Evolutionary conservation across 2,329 filamentous ascomycete genomes (phyloP), one percentile per base, ranked within the genome.

Genomic region (Pyricularia sp.): DNA sequence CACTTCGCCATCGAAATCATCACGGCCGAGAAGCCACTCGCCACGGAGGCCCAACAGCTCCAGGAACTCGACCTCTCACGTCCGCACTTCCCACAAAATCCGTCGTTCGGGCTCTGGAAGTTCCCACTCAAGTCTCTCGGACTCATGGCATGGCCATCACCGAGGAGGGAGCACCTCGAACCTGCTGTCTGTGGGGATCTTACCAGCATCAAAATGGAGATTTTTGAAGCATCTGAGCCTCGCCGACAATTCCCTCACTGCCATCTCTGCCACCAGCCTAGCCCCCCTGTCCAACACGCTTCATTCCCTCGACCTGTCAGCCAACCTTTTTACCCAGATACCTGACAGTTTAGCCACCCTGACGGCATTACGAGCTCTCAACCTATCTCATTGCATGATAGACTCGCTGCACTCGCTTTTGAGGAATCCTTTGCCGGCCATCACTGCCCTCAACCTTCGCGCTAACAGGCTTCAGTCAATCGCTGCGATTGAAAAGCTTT

Each of bases 361-460:
- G 66, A 92, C 91, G 24, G 88, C 91, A 31, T 83, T 99, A n/a
- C 87, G 93, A 68, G 93, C 94, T 28, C 79, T 99, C 64, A 97
- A 99, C 71, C 81, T 99, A 30, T 96, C 93, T 4, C 90, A 96
- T 71, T 97, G 93, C 81, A 97, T 97, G 93, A 97, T 99, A 68
- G 90, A 93, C 70, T 94, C 92, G 19, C 81, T 99, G 65, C 90
- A 96, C 71, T 96, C 93, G 1, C 80, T 99, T 57, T 87, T 87
- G 2, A 87, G 89, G 68, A 94, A 89, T 71, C 91, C 94, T 13
- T 82, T 99, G 5, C 93, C 94, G 31, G 93, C 94, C 24, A 96
- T 99, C 68, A 96, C 90, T 1, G 93, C 93, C 1, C 80, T 99
- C 65, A 97, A 97, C 72, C 83, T 99, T 65, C 88, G 93, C 65